Base-by-base conservation (phyloP, 2,329 filamentous ascomycete species). In the Colletotrichum abscissum region DNA sequence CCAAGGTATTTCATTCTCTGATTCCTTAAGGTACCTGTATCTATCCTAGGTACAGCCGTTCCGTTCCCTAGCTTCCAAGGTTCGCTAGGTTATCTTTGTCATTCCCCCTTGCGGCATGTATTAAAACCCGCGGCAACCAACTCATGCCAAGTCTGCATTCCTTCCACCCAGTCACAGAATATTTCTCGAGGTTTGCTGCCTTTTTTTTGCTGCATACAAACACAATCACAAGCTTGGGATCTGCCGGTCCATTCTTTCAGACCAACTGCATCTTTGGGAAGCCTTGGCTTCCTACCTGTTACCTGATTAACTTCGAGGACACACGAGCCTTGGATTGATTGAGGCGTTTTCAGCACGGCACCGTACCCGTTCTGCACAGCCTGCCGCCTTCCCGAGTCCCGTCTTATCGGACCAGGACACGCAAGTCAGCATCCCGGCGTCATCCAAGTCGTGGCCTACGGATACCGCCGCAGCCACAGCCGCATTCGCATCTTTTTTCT, bases 361-460 rank as follows among this genome's bases (percentile, higher is more conserved):
- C 38, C 16, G 16, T 42, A 42, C 16, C 38, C 38, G 38, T 62
- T 60, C 33, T 14, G 38, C 64, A 72, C 49, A 38, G 57, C 69
- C 64, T 67, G 59, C 35, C 38, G 28, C 19, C 8, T 5, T 63
- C 11, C 52, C 22, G 52, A 28, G 22, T 60, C 19, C 42, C 42
- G 11, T 49, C 42, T 49, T n/a, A n/a, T 11, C 30, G 22, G 24
- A 52, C 14, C 35, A 16, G 63, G 26, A 68, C 42, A 59, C 58
- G 58, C 49, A 64, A 55, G 54, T 55, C 59, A 54, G 24, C 54
- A 72, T 16, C 38, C 57, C n/a, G 49, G 46, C 46, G 16, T n/a
- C 46, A 72, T 58, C 63, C 55, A 55, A 72, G 42, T 58, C 58
- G 64, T 72, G 57, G 66, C 69, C 58, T 72, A 30, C 58, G 63